These are phyloP conservation scores for Staphylotrichum tortipilum DNA, from an alignment of 495 filamentous ascomycete species.

Conservation along the genomic window DNA sequence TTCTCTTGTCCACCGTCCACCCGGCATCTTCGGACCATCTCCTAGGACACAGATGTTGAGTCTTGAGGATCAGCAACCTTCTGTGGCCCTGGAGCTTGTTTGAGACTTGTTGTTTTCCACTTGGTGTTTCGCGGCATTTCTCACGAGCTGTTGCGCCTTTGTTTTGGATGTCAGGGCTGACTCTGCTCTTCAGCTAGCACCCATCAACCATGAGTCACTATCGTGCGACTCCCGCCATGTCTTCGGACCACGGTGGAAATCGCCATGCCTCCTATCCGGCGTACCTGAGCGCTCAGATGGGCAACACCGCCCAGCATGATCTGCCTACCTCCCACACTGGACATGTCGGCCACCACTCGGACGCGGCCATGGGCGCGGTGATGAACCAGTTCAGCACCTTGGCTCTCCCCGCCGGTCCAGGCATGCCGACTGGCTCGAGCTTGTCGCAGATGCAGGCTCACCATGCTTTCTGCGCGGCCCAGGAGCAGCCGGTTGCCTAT, in stretches of 20 bases:
- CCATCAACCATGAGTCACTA: slow-evolving; percentile 21
- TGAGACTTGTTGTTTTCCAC: too few species aligned
- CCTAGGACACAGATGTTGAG: too few species aligned
- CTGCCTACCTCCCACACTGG: slow-evolving; percentile 16
- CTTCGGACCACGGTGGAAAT: slow-evolving; percentile 18
- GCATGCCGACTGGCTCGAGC: slow-evolving; percentile 11
- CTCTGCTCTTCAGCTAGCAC: slow-evolving; percentile 1
- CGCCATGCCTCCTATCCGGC: slow-evolving; percentile 19
- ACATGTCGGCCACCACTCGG: slow-evolving; percentile 18
- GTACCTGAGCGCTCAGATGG: slow-evolving; percentile 19
- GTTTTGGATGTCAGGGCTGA: background rate
- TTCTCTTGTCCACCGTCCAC: background rate
- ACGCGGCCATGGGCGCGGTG: slow-evolving; percentile 23
- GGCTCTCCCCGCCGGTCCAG: slow-evolving; percentile 22
- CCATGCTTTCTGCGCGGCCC: slow-evolving; percentile 23
- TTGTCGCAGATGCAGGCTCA: slow-evolving; percentile 20
- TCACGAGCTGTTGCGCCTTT: too few species aligned
- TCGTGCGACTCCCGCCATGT: slow-evolving; percentile 14
- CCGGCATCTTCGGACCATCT: too few species aligned
- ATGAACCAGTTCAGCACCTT: slow-evolving; percentile 36
- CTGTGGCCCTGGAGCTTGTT: too few species aligned
- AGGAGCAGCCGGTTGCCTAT: slow-evolving; percentile 27
- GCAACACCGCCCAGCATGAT: slow-evolving; percentile 19
- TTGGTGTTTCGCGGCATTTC: background rate
- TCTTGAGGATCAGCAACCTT: too few species aligned